Percentiles rank a stretch among this genome's conserved stretches.
These are phyloP conservation scores for Cyclotella atomus DNA, from an alignment of 108 stramenopile genomes.

Conservation along the genomic window DNA sequence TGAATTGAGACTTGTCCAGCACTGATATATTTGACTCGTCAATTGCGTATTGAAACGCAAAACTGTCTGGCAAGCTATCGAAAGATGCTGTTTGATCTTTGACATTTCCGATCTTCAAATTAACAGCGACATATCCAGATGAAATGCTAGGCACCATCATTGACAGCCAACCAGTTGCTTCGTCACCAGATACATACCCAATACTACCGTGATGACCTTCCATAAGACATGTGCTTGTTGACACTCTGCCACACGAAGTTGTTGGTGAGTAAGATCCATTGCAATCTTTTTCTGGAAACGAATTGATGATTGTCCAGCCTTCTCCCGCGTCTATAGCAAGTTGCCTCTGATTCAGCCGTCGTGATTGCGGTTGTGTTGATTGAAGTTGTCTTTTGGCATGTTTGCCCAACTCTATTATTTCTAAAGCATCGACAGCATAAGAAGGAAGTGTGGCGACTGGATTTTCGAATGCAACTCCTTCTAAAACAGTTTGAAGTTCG, in stretches of 20 bases:
- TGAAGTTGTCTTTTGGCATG: not conserved
- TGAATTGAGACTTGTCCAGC: conserved; percentile 48
- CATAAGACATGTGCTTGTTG: conserved; percentile 58
- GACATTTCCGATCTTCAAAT: conserved; percentile 52
- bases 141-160: conserved; percentile 56
- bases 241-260: conserved; percentile 48
- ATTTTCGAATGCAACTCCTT: conserved; percentile 67
- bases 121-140: conserved; percentile 76
- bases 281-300: conserved; percentile 66
- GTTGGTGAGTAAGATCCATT: conserved; percentile 68
- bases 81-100: conserved; percentile 12
- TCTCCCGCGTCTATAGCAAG: conserved; percentile 58
- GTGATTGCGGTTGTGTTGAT: not conserved
- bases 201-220: conserved; percentile 74
- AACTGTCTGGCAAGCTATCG: conserved; percentile 56
- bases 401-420: conserved; percentile 49
- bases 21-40: conserved; percentile 60
- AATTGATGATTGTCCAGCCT: conserved; percentile 67
- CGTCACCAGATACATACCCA: conserved; percentile 71
- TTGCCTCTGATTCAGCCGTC: conserved; percentile 14
- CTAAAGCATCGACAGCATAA: conserved; percentile 65
- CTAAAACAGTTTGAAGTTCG: conserved; percentile 58
- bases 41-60: conserved; percentile 74
- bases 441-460: conserved; percentile 53
- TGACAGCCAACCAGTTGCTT: conserved; percentile 77